Evolutionary conservation across 2,329 filamentous ascomycete species (phyloP).

Genomic region (Aspergillus viridinutans): DNA sequence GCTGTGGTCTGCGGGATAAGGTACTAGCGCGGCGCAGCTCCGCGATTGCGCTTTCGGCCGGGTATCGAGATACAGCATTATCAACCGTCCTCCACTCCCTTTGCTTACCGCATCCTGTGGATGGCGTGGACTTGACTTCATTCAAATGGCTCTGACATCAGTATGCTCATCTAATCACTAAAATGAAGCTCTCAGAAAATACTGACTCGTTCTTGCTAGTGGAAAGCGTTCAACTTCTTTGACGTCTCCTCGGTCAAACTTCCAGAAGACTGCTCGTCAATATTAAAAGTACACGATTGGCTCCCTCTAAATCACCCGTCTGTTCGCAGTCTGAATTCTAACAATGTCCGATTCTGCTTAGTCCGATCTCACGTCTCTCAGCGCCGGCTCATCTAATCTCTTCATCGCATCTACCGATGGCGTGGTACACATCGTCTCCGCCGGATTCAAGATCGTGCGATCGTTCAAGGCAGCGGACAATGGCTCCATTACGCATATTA

Average conservation of each 20-base stretch:
- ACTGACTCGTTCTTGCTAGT: slow-evolving; percentile 51
- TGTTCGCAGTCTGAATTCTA: background rate
- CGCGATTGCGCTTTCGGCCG: slow-evolving; percentile 1
- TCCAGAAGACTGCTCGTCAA: slow-evolving; percentile 69
- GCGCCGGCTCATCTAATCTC: slow-evolving; percentile 81
- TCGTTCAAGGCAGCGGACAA: slow-evolving; percentile 82
- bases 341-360: slow-evolving; percentile 19
- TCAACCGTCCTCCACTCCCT: slow-evolving; percentile 16
- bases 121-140: slow-evolving; percentile 30
- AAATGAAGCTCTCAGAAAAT: background rate
- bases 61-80: slow-evolving; percentile 13
- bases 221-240: slow-evolving; percentile 99
- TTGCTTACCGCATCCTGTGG: slow-evolving; percentile 6
- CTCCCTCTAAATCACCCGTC: slow-evolving; percentile 32
- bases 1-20: background rate
- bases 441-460: slow-evolving; percentile 79
- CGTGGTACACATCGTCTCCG: slow-evolving; percentile 78
- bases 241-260: slow-evolving; percentile 82
- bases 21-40: slow-evolving; percentile 16
- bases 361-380: slow-evolving; percentile 73
- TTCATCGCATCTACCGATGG: slow-evolving; percentile 87
- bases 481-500: slow-evolving; percentile 78
- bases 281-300: slow-evolving; percentile 62
- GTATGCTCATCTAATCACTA: slow-evolving; percentile 17
- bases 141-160: slow-evolving; percentile 43